Evolutionary conservation across 345 rosid species (phyloP), one percentile per base, ranked within the genome.

Genomic region (Salix dunnii): DNA sequence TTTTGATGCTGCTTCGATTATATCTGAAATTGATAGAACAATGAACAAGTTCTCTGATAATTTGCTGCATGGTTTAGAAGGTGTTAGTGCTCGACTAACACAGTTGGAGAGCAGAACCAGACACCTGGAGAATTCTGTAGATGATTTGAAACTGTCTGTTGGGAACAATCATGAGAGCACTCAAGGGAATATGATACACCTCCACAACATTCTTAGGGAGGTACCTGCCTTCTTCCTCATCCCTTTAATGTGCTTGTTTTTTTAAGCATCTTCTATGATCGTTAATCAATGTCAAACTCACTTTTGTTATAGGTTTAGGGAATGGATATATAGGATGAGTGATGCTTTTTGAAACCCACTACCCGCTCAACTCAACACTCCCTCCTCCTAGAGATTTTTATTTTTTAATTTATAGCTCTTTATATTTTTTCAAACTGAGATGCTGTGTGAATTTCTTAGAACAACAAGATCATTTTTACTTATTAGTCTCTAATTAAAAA

Each of bases 181-280:
- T 63, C 97, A 94, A 74, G 97, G 95, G 58, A 94, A 90, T 78
- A 80, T 94, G 91, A 91, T 91, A 74, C 97, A 86, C 62, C 82
- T 94, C 85, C 97, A 94, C 84, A 90, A 88, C 75, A 92, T 92
- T 82, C 75, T 94, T 42, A 80, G 89, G 78, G 94, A 94, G 95
- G 98, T 94, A 87, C 74, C 46, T 70, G 80, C 43, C 25, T 68
- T 66, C 27, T 78, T 20, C 7, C 17, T 72, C 53, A 76, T 51
- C 6, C 14, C 48, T 5, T 62, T 30, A 11, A 42, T 60, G 14
- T 58, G 12, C 58, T 53, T n/a, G 42, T 74, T 10, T 46, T 46
- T 46, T 12, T 12, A 46, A 46, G 17, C 49, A 46, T 46, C 17
- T 3, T 46, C 49, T 46, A 46, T 46, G 49, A 46, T 46, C 4